A percentile compares a stretch with the other conserved stretches of the same genome.
These are phyloP conservation scores for Arabidopsis arenosa DNA, from an alignment of 345 rosid genomes.

Conservation along the genomic window DNA sequence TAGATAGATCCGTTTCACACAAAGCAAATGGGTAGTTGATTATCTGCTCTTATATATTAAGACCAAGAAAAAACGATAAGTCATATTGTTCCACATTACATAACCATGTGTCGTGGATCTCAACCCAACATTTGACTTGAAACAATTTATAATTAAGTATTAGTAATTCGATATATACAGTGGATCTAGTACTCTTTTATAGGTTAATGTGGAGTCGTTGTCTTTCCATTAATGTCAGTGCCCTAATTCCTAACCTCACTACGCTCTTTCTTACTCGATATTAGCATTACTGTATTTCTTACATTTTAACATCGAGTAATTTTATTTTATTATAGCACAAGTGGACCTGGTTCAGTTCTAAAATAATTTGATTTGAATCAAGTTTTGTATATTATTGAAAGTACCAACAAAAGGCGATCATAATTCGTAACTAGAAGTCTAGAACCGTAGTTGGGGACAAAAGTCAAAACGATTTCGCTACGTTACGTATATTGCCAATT, in stretches of 20 bases:
- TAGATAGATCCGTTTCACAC: not conserved
- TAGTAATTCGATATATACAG: not conserved
- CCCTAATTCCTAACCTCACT: conserved; percentile 39
- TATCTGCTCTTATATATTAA: not conserved
- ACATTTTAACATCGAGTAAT: conserved; percentile 4
- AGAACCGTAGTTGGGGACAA: conserved; percentile 21
- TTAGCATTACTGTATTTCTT: conserved; percentile 3
- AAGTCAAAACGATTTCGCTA: conserved; percentile 29
- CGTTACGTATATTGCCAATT: conserved; percentile 35
- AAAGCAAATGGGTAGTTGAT: conserved; percentile 12
- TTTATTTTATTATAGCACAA: conserved; percentile 8
- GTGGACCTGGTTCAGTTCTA: conserved; percentile 12
- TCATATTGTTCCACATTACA: conserved; percentile 25
- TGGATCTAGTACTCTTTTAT: conserved; percentile 33
- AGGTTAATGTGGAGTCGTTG: conserved; percentile 40
- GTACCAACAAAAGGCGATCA: conserved; percentile 2
- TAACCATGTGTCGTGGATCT: conserved; percentile 41
- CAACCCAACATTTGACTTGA: conserved; percentile 36
- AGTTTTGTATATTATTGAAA: not conserved
- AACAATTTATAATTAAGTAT: not conserved
- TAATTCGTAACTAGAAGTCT: not conserved
- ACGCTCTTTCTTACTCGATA: conserved; percentile 27
- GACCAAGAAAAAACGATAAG: conserved; percentile 30
- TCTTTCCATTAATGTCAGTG: conserved; percentile 44
- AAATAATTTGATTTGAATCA: not conserved